Conservation (phyloP, 352 stramenopile genomes). For the Peronospora belbahrii region DNA sequence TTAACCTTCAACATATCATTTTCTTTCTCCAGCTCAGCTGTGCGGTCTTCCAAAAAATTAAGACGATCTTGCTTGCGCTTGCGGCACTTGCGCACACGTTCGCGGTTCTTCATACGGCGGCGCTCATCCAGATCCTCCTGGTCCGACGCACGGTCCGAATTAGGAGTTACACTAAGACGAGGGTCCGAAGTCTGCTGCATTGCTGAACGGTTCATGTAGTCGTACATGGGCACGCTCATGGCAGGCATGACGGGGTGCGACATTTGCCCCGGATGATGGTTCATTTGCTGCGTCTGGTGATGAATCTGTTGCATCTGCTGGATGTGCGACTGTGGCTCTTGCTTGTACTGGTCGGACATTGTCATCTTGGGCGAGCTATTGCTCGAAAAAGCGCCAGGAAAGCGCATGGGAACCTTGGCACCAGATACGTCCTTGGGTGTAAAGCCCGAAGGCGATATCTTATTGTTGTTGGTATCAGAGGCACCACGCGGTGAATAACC, state of each 20-base stretch:
- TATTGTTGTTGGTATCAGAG: constrained; percentile 37
- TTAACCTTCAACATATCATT: constrained; percentile 70
- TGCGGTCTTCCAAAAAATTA: constrained; percentile 83
- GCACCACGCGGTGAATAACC: constrained; percentile 52
- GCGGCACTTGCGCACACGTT: constrained; percentile 83
- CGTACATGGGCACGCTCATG: constrained; percentile 81
- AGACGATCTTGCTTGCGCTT: constrained; percentile 85
- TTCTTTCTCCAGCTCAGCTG: constrained; percentile 76
- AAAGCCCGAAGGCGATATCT: constrained; percentile 74
- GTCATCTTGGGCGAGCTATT: constrained; percentile 55
- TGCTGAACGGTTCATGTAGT: constrained; percentile 70
- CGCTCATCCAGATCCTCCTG: constrained; percentile 79
- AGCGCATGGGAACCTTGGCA: constrained; percentile 70
- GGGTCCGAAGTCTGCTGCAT: constrained; percentile 41
- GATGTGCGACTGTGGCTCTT: constrained; percentile 28
- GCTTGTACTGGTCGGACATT: constrained; percentile 39
- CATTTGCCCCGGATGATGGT: constrained; percentile 37
- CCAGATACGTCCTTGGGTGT: constrained; percentile 70
- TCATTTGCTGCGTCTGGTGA: constrained; percentile 43
- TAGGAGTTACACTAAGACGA: constrained; percentile 45
- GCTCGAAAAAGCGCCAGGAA: constrained; percentile 45
- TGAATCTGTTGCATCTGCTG: constrained; percentile 48
- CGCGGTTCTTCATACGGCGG: constrained; percentile 83
- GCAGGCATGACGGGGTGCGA: constrained; percentile 39
- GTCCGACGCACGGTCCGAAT: constrained; percentile 61